Evolutionary conservation across 2,329 filamentous ascomycete genomes (phyloP), one percentile per base, ranked within the genome.

Genomic region (Nemania sp.): DNA sequence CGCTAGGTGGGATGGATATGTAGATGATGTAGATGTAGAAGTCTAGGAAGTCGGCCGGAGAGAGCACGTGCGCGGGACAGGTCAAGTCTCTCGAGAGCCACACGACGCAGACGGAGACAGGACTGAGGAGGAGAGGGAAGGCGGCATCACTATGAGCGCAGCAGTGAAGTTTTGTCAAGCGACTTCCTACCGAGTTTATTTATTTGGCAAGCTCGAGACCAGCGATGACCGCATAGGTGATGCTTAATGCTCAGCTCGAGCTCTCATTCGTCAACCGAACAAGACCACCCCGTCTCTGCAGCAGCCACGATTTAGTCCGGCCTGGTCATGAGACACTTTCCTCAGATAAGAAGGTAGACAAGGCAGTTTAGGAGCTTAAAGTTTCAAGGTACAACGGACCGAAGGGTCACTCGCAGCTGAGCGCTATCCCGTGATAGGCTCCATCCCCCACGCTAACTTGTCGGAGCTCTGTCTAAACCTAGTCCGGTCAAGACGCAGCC

Each of bases 311-410:
- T 29, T 40, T 54, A 54, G 54, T 39, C 32, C 3, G 6, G 45
- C 10, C 13, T 45, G 43, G 46, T 50, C 54, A 61, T 55, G 40
- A 59, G 56, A 59, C 59, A 13, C 60, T 32, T 59, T 52, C 17
- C 60, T 42, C 18, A 62, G 60, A 62, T 59, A 62, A 62, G 60
- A 59, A 62, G 51, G 51, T 59, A 32, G 34, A 13, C 39, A n/a
- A 37, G 32, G 11, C 35, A 39, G 35, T 12, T n/a, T 39, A n/a
- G 35, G 11, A 5, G 3, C 4, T 39, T n/a, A 5, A 13, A 39
- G 35, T n/a, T 12, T 39, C 11, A n/a, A n/a, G 35, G 25, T 13
- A 21, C n/a, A 47, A 34, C 12, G 21, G 13, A 47, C 45, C 25
- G 3, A n/a, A 29, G 17, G 6, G 3, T 47, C 25, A 47, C 45